Conservation (phyloP, 1,139 yeast species). For the Fermentozyma sake region DNA sequence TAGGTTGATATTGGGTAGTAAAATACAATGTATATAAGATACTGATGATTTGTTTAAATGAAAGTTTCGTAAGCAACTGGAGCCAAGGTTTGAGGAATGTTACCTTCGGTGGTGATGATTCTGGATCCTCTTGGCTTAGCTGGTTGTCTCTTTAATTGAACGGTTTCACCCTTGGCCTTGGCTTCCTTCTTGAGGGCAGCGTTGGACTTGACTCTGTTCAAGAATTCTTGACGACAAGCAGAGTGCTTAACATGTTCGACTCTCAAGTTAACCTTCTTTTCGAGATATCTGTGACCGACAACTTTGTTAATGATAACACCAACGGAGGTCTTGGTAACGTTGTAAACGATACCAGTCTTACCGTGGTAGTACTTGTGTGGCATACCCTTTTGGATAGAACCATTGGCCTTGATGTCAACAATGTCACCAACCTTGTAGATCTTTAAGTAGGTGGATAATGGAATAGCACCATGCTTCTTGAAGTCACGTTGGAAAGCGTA, state of each 20-base stretch:
- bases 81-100: constrained; percentile 94
- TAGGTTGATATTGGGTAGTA: too few species aligned
- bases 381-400: constrained; percentile 99
- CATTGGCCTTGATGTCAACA: constrained; percentile 99
- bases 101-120: constrained; percentile 71
- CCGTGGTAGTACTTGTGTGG: constrained; percentile 99
- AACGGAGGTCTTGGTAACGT: constrained; percentile 96
- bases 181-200: constrained; percentile 94
- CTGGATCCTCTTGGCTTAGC: constrained; percentile 94
- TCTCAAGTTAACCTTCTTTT: constrained; percentile 98
- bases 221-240: constrained; percentile 98
- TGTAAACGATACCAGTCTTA: constrained; percentile 98
- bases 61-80: constrained; percentile 99
- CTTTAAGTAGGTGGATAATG: constrained; percentile 96
- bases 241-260: constrained; percentile 99
- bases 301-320: constrained; percentile 98
- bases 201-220: constrained; percentile 96
- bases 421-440: constrained; percentile 98
- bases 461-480: constrained; percentile 95
- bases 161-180: constrained; percentile 88
- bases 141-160: constrained; percentile 96
- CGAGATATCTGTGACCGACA: constrained; percentile 98
- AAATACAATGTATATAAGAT: too few species aligned
- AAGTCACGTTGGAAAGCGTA: constrained; percentile 99
- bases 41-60: constrained; percentile 82